phyloP scores from a whole-genome alignment of 2,329 filamentous ascomycete genomes.

The Fusarium annulatum region DNA sequence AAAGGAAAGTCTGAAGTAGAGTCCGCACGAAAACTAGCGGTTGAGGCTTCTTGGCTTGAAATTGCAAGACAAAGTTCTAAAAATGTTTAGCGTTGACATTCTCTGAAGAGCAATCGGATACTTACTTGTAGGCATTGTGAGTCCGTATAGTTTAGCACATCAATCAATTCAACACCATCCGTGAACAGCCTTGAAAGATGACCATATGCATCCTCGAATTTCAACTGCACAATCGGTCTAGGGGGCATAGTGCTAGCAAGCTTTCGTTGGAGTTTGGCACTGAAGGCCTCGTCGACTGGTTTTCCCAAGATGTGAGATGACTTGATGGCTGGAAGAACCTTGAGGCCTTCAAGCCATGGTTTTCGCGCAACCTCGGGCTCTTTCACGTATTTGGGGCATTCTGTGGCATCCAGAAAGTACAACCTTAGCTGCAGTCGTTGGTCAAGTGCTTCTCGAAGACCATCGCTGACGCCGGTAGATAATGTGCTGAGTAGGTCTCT shows the following conservation, averaged over 20 bases:
- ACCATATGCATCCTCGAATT: slow-evolving; percentile 75
- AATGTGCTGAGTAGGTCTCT: slow-evolving; percentile 61
- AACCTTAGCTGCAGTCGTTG: slow-evolving; percentile 75
- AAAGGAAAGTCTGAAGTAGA: slow-evolving; percentile 79
- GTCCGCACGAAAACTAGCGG: slow-evolving; percentile 87
- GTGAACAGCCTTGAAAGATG: slow-evolving; percentile 77
- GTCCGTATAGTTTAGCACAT: slow-evolving; percentile 74
- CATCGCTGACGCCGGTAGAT: slow-evolving; percentile 52
- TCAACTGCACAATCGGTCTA: slow-evolving; percentile 84
- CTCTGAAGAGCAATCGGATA: neutral
- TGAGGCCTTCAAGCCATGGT: slow-evolving; percentile 63
- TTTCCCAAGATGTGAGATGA: slow-evolving; percentile 71
- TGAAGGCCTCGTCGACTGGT: slow-evolving; percentile 82
- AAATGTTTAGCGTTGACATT: neutral
- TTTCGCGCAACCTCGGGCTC: slow-evolving; percentile 59
- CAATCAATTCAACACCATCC: slow-evolving; percentile 76
- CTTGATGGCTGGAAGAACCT: slow-evolving; percentile 65
- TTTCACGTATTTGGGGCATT: slow-evolving; percentile 59
- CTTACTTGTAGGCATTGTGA: slow-evolving; percentile 76
- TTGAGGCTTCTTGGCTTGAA: slow-evolving; percentile 82
- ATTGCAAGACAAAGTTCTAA: slow-evolving; percentile 77
- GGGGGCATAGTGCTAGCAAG: slow-evolving; percentile 95
- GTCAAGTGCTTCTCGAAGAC: slow-evolving; percentile 67
- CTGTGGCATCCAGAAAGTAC: slow-evolving; percentile 67
- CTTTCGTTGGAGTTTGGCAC: slow-evolving; percentile 88